These are phyloP conservation scores for Dactylis glomerata DNA, from an alignment of 176 grass and related monocot species.

Conservation along the genomic window DNA sequence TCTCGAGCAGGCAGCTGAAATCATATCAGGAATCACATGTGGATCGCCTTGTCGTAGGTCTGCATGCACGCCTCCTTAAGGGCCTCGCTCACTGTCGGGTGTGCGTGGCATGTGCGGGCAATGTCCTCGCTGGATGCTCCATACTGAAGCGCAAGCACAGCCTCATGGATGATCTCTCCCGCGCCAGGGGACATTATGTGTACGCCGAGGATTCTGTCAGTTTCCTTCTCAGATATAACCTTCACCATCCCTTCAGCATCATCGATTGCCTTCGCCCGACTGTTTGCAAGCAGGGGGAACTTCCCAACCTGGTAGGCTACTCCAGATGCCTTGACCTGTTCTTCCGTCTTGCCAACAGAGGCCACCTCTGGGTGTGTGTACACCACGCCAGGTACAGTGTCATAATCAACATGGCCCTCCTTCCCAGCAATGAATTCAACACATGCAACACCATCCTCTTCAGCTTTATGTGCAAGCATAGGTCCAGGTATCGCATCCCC, in stretches of 20 bases:
- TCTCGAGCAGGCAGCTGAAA: not conserved
- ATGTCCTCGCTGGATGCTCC: conserved; percentile 83
- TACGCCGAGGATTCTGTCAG: conserved; percentile 73
- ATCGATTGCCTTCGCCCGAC: conserved; percentile 79
- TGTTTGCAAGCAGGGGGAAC: conserved; percentile 82
- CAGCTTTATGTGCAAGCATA: conserved; percentile 89
- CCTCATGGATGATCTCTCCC: conserved; percentile 82
- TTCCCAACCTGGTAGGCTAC: conserved; percentile 69
- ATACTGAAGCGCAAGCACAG: conserved; percentile 72
- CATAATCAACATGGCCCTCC: conserved; percentile 84
- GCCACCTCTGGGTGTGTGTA: conserved; percentile 92
- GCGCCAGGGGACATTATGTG: conserved; percentile 88
- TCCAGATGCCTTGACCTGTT: conserved; percentile 76
- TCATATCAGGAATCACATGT: conserved; percentile 43
- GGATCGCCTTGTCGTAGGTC: conserved; percentile 71
- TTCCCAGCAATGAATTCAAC: conserved; percentile 84
- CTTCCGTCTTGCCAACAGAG: conserved; percentile 87
- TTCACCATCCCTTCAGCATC: conserved; percentile 85
- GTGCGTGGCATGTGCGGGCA: conserved; percentile 78
- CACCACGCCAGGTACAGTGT: conserved; percentile 66
- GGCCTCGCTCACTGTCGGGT: conserved; percentile 88
- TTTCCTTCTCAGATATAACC: conserved; percentile 77
- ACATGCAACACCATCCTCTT: conserved; percentile 85
- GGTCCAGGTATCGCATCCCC: conserved; percentile 78
- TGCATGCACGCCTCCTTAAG: conserved; percentile 85